phyloP scores from a whole-genome alignment of 306 rosid genomes.

The cucumber (Cucumis sativus) region DNA sequence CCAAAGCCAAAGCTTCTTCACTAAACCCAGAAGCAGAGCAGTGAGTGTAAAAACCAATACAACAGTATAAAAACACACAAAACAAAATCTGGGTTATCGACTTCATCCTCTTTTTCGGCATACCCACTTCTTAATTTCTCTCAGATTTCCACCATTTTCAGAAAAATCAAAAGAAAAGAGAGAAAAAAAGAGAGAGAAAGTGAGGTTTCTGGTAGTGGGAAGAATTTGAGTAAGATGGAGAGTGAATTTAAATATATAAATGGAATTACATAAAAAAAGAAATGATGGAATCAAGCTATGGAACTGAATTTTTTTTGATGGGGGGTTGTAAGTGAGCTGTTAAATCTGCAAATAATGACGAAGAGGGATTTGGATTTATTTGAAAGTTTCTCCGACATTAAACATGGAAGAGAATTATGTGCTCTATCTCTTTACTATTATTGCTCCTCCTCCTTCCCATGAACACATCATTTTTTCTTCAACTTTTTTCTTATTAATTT shows the following conservation, averaged over 20 bases:
- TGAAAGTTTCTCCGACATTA: constrained; percentile 68
- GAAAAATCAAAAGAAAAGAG: constrained; percentile 14
- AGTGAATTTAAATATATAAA: constrained; percentile 19
- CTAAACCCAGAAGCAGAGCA: constrained; percentile 20
- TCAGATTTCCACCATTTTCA: constrained; percentile 41
- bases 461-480: background rate
- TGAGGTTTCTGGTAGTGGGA: constrained; percentile 23
- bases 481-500: no score
- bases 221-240: constrained; percentile 22
- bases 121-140: constrained; percentile 15
- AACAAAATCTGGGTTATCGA: constrained; percentile 30
- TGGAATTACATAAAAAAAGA: background rate
- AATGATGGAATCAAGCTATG: background rate
- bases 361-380: constrained; percentile 51
- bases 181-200: constrained; percentile 10
- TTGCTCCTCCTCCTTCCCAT: background rate
- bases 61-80: constrained; percentile 29
- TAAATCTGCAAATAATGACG: constrained; percentile 25
- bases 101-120: constrained; percentile 32
- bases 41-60: constrained; percentile 16
- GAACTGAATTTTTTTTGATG: constrained; percentile 11
- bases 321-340: constrained; percentile 29
- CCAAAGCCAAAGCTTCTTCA: constrained; percentile 56
- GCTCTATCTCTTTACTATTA: constrained; percentile 19
- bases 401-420: constrained; percentile 76